Conservation (phyloP, 2,329 filamentous ascomycete species). For the Colletotrichum sidae region DNA sequence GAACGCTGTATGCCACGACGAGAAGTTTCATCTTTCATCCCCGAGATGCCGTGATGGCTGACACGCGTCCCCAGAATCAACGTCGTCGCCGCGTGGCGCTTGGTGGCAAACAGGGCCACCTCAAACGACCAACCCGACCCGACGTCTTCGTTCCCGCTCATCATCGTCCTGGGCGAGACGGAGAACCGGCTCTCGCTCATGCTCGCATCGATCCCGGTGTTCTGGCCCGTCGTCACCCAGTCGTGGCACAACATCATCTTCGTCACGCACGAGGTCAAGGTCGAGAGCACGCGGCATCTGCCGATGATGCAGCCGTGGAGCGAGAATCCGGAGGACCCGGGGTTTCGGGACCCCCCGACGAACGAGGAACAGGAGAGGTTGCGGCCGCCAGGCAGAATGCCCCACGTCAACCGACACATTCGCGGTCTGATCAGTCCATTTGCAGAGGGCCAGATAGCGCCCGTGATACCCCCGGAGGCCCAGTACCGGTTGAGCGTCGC, state of each 20-base stretch:
- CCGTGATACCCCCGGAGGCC: neutral
- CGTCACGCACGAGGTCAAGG: slow-evolving; percentile 20
- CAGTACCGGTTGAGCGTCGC: neutral
- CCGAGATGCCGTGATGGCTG: neutral
- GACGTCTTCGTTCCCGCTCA: slow-evolving; percentile 6
- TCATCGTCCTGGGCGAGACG: slow-evolving; percentile 16
- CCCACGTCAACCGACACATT: slow-evolving; percentile 3
- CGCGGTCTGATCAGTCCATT: slow-evolving; percentile 23
- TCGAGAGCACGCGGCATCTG: slow-evolving; percentile 5
- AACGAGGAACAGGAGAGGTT: slow-evolving; percentile 16
- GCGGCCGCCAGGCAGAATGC: slow-evolving; percentile 4
- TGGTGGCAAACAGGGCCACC: slow-evolving; percentile 21
- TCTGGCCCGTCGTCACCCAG: slow-evolving; percentile 19
- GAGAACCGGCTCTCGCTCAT: slow-evolving; percentile 17
- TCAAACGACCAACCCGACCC: slow-evolving; percentile 8
- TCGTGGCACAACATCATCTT: slow-evolving; percentile 11
- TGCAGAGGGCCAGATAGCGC: neutral
- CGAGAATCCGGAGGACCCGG: neutral
- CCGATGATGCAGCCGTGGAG: neutral
- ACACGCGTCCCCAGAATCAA: slow-evolving; percentile 3
- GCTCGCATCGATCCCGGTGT: slow-evolving; percentile 22
- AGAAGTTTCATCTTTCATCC: too few relatives aligned
- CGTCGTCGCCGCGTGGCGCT: slow-evolving; percentile 5
- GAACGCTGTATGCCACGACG: slow-evolving; percentile 10
- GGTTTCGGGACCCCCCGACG: neutral